Evolutionary conservation across 371 early-diverging fungal species (phyloP).

Genomic region (Mortierella sp.): DNA sequence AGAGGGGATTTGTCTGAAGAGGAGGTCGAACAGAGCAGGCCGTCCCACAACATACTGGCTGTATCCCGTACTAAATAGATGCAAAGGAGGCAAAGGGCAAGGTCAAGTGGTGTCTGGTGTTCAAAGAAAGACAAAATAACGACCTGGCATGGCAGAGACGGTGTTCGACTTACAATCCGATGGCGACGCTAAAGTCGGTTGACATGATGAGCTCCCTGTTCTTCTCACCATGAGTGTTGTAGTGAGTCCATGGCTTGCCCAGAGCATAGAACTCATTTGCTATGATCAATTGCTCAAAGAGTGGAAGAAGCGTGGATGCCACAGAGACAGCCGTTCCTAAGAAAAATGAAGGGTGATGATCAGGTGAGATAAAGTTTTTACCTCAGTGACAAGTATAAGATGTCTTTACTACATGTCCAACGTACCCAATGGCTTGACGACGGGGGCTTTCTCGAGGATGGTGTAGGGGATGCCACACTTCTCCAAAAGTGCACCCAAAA

Average conservation of each 20-base stretch:
- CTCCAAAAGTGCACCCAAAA: background rate
- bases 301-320: background rate
- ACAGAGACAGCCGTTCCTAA: background rate
- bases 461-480: background rate
- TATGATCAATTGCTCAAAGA: background rate
- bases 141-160: background rate
- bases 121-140: background rate
- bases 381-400: too few relatives aligned
- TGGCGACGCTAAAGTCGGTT: background rate
- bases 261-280: background rate
- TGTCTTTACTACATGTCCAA: too few relatives aligned
- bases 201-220: background rate
- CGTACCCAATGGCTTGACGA: background rate
- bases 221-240: background rate
- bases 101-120: background rate
- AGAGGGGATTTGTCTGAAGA: slow-evolving; percentile 11
- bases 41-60: background rate
- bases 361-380: too few relatives aligned
- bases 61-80: background rate
- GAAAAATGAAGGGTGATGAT: background rate
- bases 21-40: background rate
- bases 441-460: background rate
- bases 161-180: background rate
- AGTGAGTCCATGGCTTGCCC: background rate
- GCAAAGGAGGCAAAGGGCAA: background rate